phyloP scores from a whole-genome alignment of 345 rosid genomes.

The Lepidium africanum region DNA sequence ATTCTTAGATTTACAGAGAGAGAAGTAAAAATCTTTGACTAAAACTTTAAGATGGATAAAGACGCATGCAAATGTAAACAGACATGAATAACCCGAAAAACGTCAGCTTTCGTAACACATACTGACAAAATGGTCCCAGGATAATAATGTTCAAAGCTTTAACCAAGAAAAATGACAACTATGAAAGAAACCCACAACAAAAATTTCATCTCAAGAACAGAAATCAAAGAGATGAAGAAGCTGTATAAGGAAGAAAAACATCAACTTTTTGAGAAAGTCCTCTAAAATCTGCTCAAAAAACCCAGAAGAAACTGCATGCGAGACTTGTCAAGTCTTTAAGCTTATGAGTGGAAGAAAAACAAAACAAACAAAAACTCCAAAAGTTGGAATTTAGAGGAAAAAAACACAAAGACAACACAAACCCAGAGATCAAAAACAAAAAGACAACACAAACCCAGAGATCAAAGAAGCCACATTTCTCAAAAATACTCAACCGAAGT shows the following conservation, averaged over 20 bases:
- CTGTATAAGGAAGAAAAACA: not conserved
- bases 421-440: no score
- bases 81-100: not conserved
- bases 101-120: not conserved
- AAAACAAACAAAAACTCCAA: not conserved
- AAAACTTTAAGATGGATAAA: not conserved
- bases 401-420: not conserved
- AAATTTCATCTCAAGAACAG: not conserved
- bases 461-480: constrained; percentile 14
- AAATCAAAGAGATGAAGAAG: not conserved
- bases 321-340: not conserved
- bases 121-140: not conserved
- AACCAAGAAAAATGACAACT: not conserved
- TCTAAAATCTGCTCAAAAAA: not conserved
- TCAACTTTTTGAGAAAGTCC: not conserved
- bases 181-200: not conserved
- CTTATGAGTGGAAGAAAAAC: not conserved
- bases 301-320: constrained; percentile 12
- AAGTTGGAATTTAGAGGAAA: no score
- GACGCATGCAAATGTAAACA: constrained; percentile 11
- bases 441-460: not conserved
- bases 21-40: not conserved
- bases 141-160: not conserved
- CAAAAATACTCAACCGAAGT: not conserved
- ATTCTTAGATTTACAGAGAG: not conserved